phyloP scores from a whole-genome alignment of 305 asterid genomes.

The Rubia peregrina region DNA sequence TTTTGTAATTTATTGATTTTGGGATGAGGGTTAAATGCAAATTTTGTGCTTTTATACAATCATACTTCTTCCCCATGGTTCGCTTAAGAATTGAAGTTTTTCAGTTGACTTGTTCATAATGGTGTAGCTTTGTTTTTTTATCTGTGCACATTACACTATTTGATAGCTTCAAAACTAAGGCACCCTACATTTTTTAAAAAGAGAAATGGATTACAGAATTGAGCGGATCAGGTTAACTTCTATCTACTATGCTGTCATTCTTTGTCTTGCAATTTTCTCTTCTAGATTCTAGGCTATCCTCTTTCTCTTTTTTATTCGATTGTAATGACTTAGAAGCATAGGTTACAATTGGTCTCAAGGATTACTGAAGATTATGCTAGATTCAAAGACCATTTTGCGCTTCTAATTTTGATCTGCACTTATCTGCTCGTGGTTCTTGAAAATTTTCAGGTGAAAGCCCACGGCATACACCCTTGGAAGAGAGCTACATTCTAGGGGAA shows the following conservation, averaged over 20 bases:
- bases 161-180: conserved; percentile 2
- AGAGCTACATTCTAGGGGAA: conserved; percentile 73
- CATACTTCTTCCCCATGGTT: background rate
- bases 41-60: background rate
- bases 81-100: background rate
- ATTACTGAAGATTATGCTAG: background rate
- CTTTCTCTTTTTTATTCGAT: background rate
- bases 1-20: background rate
- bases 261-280: conserved; percentile 5
- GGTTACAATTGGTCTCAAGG: background rate
- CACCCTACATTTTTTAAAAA: no score
- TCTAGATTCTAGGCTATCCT: background rate
- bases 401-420: background rate
- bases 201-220: conserved; percentile 98
- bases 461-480: conserved; percentile 79
- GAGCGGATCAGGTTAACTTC: conserved; percentile 78
- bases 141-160: conserved; percentile 11
- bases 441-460: conserved; percentile 69
- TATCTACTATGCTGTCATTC: background rate
- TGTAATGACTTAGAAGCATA: background rate
- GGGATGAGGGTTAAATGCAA: background rate
- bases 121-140: background rate
- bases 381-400: background rate
- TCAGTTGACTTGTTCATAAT: background rate
- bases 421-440: background rate